phyloP scores from a whole-genome alignment of 2,329 filamentous ascomycete species.

The Pseudogymnoascus sp. region DNA sequence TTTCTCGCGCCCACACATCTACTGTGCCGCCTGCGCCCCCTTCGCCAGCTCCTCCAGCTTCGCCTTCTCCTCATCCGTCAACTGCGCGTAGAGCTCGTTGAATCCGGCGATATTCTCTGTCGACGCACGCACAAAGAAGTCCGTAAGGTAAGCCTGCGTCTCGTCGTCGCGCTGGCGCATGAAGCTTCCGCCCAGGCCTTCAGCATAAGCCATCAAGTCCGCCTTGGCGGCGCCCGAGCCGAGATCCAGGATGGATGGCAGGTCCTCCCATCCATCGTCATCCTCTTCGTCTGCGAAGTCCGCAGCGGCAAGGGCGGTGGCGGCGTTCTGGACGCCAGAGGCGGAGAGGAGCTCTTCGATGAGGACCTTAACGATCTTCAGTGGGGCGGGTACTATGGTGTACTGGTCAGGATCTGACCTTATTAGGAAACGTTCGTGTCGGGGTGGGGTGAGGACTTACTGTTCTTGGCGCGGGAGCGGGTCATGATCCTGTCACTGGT shows the following conservation, averaged over 20 bases:
- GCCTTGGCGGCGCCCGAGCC: constrained; percentile 59
- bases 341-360: constrained; percentile 85
- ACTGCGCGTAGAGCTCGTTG: constrained; percentile 29
- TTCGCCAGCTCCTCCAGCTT: constrained; percentile 37
- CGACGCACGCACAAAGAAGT: constrained; percentile 61
- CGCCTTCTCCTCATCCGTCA: constrained; percentile 37
- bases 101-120: constrained; percentile 32
- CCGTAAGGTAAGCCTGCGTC: constrained; percentile 74
- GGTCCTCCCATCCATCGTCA: constrained; percentile 85
- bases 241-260: constrained; percentile 65
- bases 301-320: constrained; percentile 52
- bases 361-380: constrained; percentile 95
- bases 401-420: constrained; percentile 73
- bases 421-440: constrained; percentile 19
- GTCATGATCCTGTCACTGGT: constrained; percentile 85
- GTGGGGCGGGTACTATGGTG: constrained; percentile 75
- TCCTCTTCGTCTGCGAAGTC: constrained; percentile 56
- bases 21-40: constrained; percentile 6
- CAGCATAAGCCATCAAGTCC: constrained; percentile 74
- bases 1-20: background rate
- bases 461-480: constrained; percentile 77
- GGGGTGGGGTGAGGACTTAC: constrained; percentile 39
- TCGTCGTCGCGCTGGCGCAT: constrained; percentile 75
- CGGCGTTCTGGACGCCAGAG: constrained; percentile 55
- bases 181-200: constrained; percentile 44